phyloP scores from a whole-genome alignment of 139 green algal genomes.

The Chlamydomonas incerta region DNA sequence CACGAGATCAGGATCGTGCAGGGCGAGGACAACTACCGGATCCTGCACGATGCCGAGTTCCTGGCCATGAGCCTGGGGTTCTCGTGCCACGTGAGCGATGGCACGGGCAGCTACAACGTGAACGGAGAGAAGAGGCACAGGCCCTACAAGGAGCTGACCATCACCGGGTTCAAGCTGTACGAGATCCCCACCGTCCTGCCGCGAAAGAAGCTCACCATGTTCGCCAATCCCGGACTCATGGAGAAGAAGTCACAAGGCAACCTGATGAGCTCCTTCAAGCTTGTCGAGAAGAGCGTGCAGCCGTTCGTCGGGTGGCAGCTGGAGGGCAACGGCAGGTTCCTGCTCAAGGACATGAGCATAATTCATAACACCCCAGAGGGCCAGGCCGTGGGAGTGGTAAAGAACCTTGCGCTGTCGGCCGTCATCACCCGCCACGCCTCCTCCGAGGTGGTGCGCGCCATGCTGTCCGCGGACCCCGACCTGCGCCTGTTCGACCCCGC shows the following conservation, averaged over 20 bases:
- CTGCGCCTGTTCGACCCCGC: not conserved
- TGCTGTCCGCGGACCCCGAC: not conserved
- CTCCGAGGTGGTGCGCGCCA: not conserved
- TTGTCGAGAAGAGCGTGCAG: not conserved
- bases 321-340: not conserved
- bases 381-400: conserved; percentile 68
- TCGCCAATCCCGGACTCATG: not conserved
- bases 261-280: not conserved
- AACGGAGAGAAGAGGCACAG: not conserved
- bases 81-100: conserved; percentile 11
- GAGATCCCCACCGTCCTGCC: not conserved
- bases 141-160: conserved; percentile 25
- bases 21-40: not conserved
- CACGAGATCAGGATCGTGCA: conserved; percentile 1
- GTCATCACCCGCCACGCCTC: not conserved
- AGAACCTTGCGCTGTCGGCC: conserved; percentile 74
- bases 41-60: conserved; percentile 20
- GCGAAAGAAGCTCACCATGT: not conserved
- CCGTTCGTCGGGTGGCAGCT: not conserved
- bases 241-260: not conserved
- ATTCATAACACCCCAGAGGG: conserved; percentile 63
- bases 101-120: not conserved
- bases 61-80: conserved; percentile 5
- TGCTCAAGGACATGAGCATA: not conserved
- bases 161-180: not conserved